phyloP scores from a whole-genome alignment of 108 stramenopile genomes.

The Skeletonema costatum region DNA sequence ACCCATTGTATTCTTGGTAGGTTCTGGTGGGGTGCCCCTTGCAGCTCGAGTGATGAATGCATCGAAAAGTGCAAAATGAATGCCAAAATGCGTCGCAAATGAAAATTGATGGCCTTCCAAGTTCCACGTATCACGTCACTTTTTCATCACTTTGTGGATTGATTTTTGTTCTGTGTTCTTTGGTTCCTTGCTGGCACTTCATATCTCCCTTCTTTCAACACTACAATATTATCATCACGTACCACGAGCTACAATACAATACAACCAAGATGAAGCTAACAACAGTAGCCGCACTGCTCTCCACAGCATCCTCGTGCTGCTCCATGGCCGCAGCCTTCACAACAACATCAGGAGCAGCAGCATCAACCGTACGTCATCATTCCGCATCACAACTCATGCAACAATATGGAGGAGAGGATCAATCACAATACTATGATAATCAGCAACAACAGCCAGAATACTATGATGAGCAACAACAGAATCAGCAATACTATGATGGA shows the following conservation, averaged over 20 bases:
- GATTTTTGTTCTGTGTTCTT: too few species aligned
- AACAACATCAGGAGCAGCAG: not conserved
- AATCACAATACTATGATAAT: constrained; percentile 2
- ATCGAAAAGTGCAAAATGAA: too few species aligned
- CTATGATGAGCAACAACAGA: not conserved
- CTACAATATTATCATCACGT: too few species aligned
- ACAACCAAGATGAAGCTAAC: not conserved
- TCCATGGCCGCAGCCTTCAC: not conserved
- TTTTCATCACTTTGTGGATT: too few species aligned
- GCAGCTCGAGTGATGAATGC: too few species aligned
- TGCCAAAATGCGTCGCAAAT: too few species aligned
- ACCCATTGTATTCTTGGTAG: not conserved
- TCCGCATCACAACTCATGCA: not conserved
- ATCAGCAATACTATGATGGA: not conserved
- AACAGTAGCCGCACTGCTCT: not conserved
- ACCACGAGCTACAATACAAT: too few species aligned
- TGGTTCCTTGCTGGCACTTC: not conserved
- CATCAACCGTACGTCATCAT: not conserved
- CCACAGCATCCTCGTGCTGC: not conserved
- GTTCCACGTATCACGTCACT: not conserved
- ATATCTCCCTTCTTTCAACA: too few species aligned
- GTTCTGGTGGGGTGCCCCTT: too few species aligned
- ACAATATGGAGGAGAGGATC: not conserved
- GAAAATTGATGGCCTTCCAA: not conserved
- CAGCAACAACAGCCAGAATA: not conserved